These are phyloP conservation scores for Lecanoromycetidae sp. DNA, from an alignment of 2,329 filamentous ascomycete genomes.

Conservation along the genomic window DNA sequence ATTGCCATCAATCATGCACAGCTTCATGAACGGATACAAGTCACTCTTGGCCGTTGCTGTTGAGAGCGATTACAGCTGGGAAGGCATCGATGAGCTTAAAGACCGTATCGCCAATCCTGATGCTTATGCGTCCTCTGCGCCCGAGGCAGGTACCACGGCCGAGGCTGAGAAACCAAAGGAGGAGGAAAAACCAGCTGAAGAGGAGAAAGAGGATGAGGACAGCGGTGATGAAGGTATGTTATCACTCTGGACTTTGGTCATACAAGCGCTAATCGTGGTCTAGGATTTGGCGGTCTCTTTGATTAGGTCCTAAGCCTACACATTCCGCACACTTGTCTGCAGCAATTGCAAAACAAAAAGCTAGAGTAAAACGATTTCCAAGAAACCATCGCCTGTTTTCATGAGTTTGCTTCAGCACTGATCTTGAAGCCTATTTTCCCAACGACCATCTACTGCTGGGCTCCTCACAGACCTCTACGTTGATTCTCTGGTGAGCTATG, in stretches of 20 bases:
- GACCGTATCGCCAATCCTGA: slow-evolving; percentile 99
- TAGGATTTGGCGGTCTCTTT: slow-evolving; percentile 72
- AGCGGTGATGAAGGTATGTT: slow-evolving; percentile 43
- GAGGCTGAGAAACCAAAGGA: slow-evolving; percentile 37
- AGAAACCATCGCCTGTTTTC: not conserved
- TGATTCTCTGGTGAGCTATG: not conserved
- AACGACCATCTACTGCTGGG: not conserved
- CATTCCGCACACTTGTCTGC: not conserved
- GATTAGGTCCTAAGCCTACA: slow-evolving; percentile 35
- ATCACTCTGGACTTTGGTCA: no score
- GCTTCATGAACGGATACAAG: slow-evolving; percentile 96
- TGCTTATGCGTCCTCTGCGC: slow-evolving; percentile 76
- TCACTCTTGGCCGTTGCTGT: slow-evolving; percentile 82
- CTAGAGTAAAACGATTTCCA: not conserved
- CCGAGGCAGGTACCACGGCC: slow-evolving; percentile 47
- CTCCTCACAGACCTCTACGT: no score
- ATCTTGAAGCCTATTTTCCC: not conserved
- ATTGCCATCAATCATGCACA: slow-evolving; percentile 91
- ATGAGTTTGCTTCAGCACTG: not conserved
- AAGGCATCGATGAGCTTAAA: slow-evolving; percentile 95
- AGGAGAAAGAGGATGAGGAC: slow-evolving; percentile 55
- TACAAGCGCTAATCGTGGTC: slow-evolving; percentile 26
- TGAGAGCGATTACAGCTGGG: slow-evolving; percentile 84
- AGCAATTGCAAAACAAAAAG: not conserved
- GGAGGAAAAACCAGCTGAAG: slow-evolving; percentile 54